A percentile compares a stretch with the other conserved stretches of the same genome.
Evolutionary conservation across 768 basidiomycete genomes (phyloP).

Genomic region (Xanthoconium stramineum): DNA sequence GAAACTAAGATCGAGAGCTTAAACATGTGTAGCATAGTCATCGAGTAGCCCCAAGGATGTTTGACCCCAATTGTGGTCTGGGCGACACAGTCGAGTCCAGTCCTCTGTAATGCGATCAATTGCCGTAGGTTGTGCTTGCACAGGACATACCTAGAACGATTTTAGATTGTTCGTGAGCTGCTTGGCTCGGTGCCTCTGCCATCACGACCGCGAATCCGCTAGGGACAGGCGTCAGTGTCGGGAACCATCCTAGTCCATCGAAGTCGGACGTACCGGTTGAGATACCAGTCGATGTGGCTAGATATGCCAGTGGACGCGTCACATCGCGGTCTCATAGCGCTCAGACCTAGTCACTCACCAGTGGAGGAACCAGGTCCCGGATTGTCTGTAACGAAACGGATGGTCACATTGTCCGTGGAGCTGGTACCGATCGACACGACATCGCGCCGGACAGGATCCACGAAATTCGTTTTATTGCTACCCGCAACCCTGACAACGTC

Average conservation of each 20-base stretch:
- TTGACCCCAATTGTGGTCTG: neutral
- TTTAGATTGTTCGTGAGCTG: slow-evolving; percentile 3
- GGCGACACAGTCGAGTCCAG: neutral
- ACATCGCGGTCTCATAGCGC: neutral
- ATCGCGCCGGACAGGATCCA: slow-evolving; percentile 35
- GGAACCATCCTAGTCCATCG: neutral
- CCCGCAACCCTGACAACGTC: slow-evolving; percentile 34
- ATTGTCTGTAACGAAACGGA: slow-evolving; percentile 56
- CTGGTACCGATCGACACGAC: slow-evolving; percentile 22
- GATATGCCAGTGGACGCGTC: neutral
- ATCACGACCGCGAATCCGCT: slow-evolving; percentile 20
- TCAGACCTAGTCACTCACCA: neutral
- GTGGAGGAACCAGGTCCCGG: slow-evolving; percentile 5
- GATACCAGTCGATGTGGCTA: slow-evolving; percentile 1
- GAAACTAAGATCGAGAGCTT: too few relatives aligned
- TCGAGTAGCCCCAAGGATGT: neutral
- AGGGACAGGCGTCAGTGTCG: neutral
- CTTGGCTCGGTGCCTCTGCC: slow-evolving; percentile 18
- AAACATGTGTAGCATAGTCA: neutral
- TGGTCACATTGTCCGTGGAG: slow-evolving; percentile 42
- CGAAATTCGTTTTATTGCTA: slow-evolving; percentile 29
- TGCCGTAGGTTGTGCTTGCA: neutral
- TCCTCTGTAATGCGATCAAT: neutral
- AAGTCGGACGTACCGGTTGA: neutral
- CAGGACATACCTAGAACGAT: neutral